Evolutionary conservation across 495 filamentous ascomycete species (phyloP).

Genomic region (Podospora didyma): DNA sequence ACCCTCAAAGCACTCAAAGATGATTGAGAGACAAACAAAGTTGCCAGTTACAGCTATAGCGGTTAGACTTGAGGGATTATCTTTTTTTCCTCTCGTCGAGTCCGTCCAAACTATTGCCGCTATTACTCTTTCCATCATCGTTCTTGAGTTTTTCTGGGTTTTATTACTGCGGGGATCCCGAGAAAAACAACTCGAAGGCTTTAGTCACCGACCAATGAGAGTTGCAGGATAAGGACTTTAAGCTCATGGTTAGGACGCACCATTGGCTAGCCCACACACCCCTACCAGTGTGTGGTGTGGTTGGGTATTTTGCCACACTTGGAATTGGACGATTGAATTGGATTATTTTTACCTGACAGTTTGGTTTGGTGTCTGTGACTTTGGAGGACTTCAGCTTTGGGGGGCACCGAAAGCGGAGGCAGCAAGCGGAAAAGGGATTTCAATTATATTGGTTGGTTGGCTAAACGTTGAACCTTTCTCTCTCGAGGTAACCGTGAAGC

Average conservation of each 20-base stretch:
- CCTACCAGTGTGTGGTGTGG: no score
- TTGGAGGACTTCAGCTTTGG: no score
- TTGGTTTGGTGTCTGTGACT: neutral
- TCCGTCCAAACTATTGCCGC: neutral
- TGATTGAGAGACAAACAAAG: neutral
- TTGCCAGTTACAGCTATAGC: neutral
- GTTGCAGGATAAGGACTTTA: neutral
- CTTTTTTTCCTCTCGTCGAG: neutral
- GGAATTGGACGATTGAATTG: constrained; percentile 1
- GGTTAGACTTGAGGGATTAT: neutral
- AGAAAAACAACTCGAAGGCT: neutral
- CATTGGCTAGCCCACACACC: neutral
- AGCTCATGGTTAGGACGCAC: neutral
- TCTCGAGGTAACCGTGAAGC: no score
- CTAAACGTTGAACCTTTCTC: no score
- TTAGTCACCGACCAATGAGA: constrained; percentile 1
- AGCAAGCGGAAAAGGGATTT: no score
- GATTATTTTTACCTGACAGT: constrained; percentile 1
- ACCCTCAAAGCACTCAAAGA: neutral
- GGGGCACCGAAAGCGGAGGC: no score
- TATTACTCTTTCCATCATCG: neutral
- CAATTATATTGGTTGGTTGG: no score
- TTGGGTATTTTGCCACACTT: neutral
- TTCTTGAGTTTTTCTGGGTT: neutral
- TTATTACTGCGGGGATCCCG: neutral